Evolutionary conservation across 345 rosid genomes (phyloP).

Genomic region (Camelina neglecta): DNA sequence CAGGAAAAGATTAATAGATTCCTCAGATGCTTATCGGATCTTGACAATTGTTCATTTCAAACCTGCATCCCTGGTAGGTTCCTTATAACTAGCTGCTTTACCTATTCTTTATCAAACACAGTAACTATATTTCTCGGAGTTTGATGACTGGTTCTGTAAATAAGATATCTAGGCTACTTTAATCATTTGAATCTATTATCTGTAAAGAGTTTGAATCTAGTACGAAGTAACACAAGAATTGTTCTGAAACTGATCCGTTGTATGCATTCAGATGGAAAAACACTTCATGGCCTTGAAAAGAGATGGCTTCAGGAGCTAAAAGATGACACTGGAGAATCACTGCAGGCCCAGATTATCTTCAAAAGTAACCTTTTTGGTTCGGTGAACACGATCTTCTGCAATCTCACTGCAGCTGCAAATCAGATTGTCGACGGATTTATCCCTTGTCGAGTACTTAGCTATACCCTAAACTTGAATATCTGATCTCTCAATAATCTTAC

Average conservation of each 20-base stretch:
- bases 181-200: background rate
- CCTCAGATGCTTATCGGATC: slow-evolving; percentile 65
- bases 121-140: background rate
- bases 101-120: background rate
- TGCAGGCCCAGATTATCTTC: slow-evolving; percentile 70
- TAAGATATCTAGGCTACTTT: slow-evolving; percentile 10
- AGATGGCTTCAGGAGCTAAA: slow-evolving; percentile 76
- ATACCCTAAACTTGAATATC: slow-evolving; percentile 15
- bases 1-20: slow-evolving; percentile 61
- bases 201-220: slow-evolving; percentile 18
- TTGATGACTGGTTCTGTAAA: background rate
- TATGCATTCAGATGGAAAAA: slow-evolving; percentile 56
- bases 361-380: slow-evolving; percentile 58
- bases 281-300: slow-evolving; percentile 70
- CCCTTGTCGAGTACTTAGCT: slow-evolving; percentile 62
- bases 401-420: slow-evolving; percentile 53
- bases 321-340: slow-evolving; percentile 72
- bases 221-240: background rate
- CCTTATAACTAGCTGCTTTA: slow-evolving; percentile 4
- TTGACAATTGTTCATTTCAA: slow-evolving; percentile 79
- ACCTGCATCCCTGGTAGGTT: slow-evolving; percentile 65
- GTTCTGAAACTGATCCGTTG: slow-evolving; percentile 12
- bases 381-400: slow-evolving; percentile 70
- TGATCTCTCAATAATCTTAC: slow-evolving; percentile 7
- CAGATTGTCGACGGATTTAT: slow-evolving; percentile 65